Conservation (phyloP, 129 eudicot genomes). For the Arctium minus region DNA sequence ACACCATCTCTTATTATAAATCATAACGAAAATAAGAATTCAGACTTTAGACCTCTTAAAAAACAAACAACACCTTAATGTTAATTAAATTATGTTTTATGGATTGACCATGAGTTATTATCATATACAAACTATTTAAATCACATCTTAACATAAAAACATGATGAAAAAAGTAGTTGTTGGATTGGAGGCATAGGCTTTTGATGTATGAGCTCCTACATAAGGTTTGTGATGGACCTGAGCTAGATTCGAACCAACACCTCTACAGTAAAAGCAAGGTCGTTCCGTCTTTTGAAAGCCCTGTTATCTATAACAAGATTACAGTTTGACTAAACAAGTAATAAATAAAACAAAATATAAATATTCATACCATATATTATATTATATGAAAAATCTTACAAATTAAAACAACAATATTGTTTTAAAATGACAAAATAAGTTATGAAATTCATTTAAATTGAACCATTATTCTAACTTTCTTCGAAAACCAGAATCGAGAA, state of each 20-base stretch:
- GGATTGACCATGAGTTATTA: neutral
- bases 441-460: too few species aligned
- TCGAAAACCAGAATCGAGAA: neutral
- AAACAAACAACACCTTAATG: too few species aligned
- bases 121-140: neutral
- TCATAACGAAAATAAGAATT: too few species aligned
- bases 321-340: neutral
- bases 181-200: too few species aligned
- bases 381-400: too few species aligned
- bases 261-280: neutral
- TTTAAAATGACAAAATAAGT: too few species aligned
- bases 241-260: neutral
- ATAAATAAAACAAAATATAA: too few species aligned
- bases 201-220: neutral
- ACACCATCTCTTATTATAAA: too few species aligned
- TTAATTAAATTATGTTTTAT: too few species aligned
- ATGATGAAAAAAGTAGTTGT: too few species aligned
- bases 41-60: too few species aligned
- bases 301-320: neutral
- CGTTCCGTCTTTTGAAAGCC: neutral
- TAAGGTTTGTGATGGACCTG: neutral
- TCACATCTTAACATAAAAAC: neutral
- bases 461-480: neutral
- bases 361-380: too few species aligned
- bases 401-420: neutral